Evolutionary conservation across 148 eudicot species (phyloP).

Genomic region (Tetragonia tetragonoides): DNA sequence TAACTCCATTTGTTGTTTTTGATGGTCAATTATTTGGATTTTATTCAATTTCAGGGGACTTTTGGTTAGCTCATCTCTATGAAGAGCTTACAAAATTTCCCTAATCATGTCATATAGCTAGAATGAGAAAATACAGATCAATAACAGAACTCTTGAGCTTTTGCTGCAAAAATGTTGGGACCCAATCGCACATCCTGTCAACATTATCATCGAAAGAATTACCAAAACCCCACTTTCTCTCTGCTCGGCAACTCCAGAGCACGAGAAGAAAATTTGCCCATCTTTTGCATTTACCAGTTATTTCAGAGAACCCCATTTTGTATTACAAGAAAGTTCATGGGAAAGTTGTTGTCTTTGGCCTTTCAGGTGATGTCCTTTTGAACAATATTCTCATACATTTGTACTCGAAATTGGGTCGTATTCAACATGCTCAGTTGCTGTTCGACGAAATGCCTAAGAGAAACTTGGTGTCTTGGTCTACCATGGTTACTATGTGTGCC

Average conservation of each 20-base stretch:
- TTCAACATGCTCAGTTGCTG: conserved; percentile 40
- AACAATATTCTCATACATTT: conserved; percentile 44
- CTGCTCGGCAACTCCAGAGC: conserved; percentile 30
- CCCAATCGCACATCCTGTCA: conserved; percentile 25
- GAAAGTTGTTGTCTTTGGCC: conserved; percentile 42
- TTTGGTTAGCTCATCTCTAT: not conserved
- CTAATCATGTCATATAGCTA: not conserved
- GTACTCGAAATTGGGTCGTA: conserved; percentile 37
- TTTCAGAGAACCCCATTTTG: conserved; percentile 22
- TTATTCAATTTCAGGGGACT: not conserved
- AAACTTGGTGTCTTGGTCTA: conserved; percentile 62
- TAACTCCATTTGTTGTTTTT: not conserved
- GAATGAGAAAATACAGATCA: conserved; percentile 30
- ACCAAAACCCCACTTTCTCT: conserved; percentile 19
- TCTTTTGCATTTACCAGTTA: conserved; percentile 35
- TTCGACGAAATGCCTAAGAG: conserved; percentile 61
- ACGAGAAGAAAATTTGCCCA: conserved; percentile 36
- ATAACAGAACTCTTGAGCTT: conserved; percentile 6
- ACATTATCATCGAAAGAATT: conserved; percentile 9
- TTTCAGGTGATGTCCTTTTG: conserved; percentile 44
- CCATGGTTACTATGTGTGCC: conserved; percentile 47
- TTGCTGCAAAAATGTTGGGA: conserved; percentile 14
- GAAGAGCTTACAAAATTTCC: too few species aligned
- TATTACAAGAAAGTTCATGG: conserved; percentile 45
- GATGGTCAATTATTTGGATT: not conserved